phyloP scores from a whole-genome alignment of 2,329 filamentous ascomycete genomes.

The Pseudopithomyces chartarum region DNA sequence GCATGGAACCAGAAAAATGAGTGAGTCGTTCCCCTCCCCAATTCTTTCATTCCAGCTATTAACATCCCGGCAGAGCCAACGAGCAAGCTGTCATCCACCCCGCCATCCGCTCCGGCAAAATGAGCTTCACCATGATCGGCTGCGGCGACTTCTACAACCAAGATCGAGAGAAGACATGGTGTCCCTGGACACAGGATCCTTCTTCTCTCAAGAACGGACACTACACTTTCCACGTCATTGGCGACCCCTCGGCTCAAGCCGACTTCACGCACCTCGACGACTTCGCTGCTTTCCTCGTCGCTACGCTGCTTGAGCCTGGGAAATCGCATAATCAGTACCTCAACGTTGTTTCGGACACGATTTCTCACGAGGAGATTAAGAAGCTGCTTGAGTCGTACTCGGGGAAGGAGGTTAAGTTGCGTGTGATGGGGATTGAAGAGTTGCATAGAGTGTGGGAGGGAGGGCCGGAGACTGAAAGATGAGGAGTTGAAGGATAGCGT shows the following conservation, averaged over 20 bases:
- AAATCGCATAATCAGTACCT: slow-evolving; percentile 25
- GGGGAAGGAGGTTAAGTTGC: slow-evolving; percentile 16
- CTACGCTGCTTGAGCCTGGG: slow-evolving; percentile 24
- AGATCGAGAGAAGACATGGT: slow-evolving; percentile 30
- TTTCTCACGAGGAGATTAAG: slow-evolving; percentile 26
- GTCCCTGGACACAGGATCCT: slow-evolving; percentile 28
- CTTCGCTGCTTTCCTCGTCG: slow-evolving; percentile 31
- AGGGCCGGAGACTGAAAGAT: neutral
- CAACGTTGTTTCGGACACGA: slow-evolving; percentile 29
- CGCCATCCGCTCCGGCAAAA: slow-evolving; percentile 22
- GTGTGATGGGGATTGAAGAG: slow-evolving; percentile 11
- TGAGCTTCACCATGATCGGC: slow-evolving; percentile 38
- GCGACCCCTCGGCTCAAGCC: slow-evolving; percentile 23
- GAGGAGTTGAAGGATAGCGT: slow-evolving; percentile 7
- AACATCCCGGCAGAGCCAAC: slow-evolving; percentile 4
- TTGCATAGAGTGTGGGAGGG: slow-evolving; percentile 22
- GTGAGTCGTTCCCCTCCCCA: neutral
- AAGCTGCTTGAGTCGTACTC: slow-evolving; percentile 23
- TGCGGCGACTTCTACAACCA: slow-evolving; percentile 40
- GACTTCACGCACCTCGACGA: slow-evolving; percentile 32
- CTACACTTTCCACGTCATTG: slow-evolving; percentile 29
- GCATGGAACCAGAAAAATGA: neutral
- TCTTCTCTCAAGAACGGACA: slow-evolving; percentile 8
- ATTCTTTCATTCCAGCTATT: too few species aligned
- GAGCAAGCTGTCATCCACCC: slow-evolving; percentile 23